Evolutionary conservation across 2,329 filamentous ascomycete species (phyloP).

Genomic region (Pochonia chlamydosporia): DNA sequence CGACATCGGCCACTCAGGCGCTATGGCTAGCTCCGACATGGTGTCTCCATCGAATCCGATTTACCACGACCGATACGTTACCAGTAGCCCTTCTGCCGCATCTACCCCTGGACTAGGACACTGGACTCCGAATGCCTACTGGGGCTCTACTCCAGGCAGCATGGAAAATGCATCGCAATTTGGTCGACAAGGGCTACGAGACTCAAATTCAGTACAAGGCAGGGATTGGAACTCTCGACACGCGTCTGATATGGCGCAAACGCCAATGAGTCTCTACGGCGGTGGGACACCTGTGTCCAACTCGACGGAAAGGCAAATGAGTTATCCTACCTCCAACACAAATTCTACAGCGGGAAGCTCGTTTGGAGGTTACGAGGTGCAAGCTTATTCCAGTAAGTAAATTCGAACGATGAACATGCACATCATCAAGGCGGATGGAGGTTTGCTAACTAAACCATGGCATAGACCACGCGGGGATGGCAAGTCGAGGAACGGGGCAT

Average conservation of each 20-base stretch:
- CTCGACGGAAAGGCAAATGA: slow-evolving; percentile 40
- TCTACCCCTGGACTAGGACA: slow-evolving; percentile 32
- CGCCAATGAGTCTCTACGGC: neutral
- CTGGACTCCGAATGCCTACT: slow-evolving; percentile 1
- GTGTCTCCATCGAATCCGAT: slow-evolving; percentile 52
- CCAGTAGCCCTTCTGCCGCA: slow-evolving; percentile 38
- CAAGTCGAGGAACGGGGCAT: slow-evolving; percentile 40
- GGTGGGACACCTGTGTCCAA: slow-evolving; percentile 13
- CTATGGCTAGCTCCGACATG: slow-evolving; percentile 47
- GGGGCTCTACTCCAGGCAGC: slow-evolving; percentile 1
- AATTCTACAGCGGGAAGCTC: slow-evolving; percentile 30
- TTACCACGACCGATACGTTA: slow-evolving; percentile 49
- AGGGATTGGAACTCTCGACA: slow-evolving; percentile 5
- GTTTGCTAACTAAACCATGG: neutral
- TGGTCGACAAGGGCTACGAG: neutral
- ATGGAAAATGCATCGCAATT: neutral
- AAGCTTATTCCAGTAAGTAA: slow-evolving; percentile 45
- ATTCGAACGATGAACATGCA: neutral
- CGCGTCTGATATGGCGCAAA: neutral
- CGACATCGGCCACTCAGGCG: slow-evolving; percentile 51
- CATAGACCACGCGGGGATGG: neutral
- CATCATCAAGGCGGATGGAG: neutral
- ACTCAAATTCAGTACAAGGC: neutral
- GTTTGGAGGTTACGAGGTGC: slow-evolving; percentile 43
- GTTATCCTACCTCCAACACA: slow-evolving; percentile 10